Evolutionary conservation across 768 basidiomycete species (phyloP).

Genomic region (Antrodiella citrinella): DNA sequence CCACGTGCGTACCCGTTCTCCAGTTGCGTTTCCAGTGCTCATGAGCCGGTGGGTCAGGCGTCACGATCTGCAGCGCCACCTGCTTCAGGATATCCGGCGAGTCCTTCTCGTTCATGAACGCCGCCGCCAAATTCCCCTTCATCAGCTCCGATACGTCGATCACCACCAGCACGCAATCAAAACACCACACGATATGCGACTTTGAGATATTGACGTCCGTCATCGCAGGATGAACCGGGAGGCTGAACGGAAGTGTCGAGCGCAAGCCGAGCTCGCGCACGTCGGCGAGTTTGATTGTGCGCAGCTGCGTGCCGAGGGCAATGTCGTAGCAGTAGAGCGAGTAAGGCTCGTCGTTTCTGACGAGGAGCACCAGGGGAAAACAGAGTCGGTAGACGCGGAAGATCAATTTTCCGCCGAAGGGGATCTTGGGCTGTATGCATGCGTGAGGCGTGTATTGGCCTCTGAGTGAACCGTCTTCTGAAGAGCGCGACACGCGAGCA

Average conservation of each 20-base stretch:
- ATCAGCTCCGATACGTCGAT: slow-evolving; percentile 3
- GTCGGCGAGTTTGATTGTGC: slow-evolving; percentile 6
- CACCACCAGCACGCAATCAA: slow-evolving; percentile 10
- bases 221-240: background rate
- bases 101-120: slow-evolving; percentile 1
- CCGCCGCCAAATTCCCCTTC: background rate
- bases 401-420: too few species aligned
- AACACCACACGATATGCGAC: slow-evolving; percentile 9
- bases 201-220: slow-evolving; percentile 12
- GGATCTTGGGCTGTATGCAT: slow-evolving; percentile 11
- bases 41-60: background rate
- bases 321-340: slow-evolving; percentile 13
- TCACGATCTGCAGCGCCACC: background rate
- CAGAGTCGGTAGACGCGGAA: slow-evolving; percentile 11
- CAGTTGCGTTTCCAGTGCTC: background rate
- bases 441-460: slow-evolving; percentile 16
- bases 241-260: background rate
- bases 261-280: background rate
- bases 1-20: background rate
- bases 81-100: background rate
- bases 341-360: slow-evolving; percentile 6
- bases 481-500: too few species aligned
- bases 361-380: slow-evolving; percentile 10
- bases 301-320: slow-evolving; percentile 7
- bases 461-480: slow-evolving; percentile 8